These are phyloP conservation scores for Moricandia arvensis DNA, from an alignment of 345 rosid genomes.

Conservation along the genomic window DNA sequence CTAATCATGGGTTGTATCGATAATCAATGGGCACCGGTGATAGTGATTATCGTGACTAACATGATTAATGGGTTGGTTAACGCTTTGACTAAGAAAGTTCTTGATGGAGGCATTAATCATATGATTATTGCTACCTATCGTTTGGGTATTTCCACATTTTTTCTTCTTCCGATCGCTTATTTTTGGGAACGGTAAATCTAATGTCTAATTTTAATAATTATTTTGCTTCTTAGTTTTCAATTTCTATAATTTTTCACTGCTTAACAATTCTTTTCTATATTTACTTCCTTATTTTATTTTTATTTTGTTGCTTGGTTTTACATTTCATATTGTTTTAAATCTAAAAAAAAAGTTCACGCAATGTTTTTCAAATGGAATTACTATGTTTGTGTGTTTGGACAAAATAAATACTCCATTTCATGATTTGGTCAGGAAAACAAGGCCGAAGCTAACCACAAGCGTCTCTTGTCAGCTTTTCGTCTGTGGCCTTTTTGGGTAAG, in stretches of 20 bases:
- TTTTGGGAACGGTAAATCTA: background rate
- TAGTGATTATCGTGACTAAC: background rate
- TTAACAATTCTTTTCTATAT: background rate
- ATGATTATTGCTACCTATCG: background rate
- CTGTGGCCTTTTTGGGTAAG: slow-evolving; percentile 17
- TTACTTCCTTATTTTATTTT: background rate
- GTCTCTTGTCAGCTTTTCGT: slow-evolving; percentile 55
- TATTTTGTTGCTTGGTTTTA: no score
- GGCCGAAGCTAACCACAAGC: slow-evolving; percentile 60
- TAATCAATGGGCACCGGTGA: background rate
- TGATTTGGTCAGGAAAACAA: slow-evolving; percentile 46
- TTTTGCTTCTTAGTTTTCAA: background rate
- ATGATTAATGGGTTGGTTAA: background rate
- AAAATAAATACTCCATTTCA: background rate
- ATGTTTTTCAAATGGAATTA: no score
- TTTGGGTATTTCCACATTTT: background rate
- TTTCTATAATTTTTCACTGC: background rate
- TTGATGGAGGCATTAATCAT: background rate
- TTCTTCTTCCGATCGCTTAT: background rate
- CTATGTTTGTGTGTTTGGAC: background rate
- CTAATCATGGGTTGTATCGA: background rate
- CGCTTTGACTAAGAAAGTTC: background rate
- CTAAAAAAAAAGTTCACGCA: no score
- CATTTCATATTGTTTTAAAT: no score
- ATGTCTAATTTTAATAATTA: no score